Conservation (phyloP, 352 stramenopile genomes). For the Thalassiosira livingstoniorum region DNA sequence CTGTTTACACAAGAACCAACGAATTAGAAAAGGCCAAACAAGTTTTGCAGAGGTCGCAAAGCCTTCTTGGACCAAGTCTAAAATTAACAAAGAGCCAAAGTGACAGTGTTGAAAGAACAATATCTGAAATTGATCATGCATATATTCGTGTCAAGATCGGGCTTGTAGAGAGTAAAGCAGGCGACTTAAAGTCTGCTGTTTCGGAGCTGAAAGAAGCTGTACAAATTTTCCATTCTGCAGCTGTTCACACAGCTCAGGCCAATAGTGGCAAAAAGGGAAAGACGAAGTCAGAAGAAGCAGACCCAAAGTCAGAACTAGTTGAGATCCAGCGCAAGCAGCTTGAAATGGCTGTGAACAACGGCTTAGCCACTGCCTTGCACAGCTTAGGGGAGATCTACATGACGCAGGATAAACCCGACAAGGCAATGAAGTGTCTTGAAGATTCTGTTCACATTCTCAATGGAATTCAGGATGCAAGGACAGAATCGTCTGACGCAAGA, state of each 20-base stretch:
- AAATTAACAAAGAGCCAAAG: slow-evolving; percentile 24
- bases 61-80: slow-evolving; percentile 18
- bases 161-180: slow-evolving; percentile 38
- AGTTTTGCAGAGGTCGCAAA: slow-evolving; percentile 39
- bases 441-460: slow-evolving; percentile 59
- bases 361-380: slow-evolving; percentile 51
- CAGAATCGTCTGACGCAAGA: slow-evolving; percentile 37
- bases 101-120: slow-evolving; percentile 29
- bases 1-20: slow-evolving; percentile 45
- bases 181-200: slow-evolving; percentile 31
- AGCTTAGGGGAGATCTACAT: slow-evolving; percentile 49
- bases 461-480: slow-evolving; percentile 45
- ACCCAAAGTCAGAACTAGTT: background rate
- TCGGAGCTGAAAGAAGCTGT: slow-evolving; percentile 54
- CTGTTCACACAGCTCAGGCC: slow-evolving; percentile 14
- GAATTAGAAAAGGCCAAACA: slow-evolving; percentile 53
- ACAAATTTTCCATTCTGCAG: slow-evolving; percentile 44
- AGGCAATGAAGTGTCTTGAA: slow-evolving; percentile 64
- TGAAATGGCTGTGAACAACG: slow-evolving; percentile 49
- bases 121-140: slow-evolving; percentile 48
- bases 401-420: slow-evolving; percentile 37
- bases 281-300: background rate
- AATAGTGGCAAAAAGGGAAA: slow-evolving; percentile 23
- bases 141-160: slow-evolving; percentile 51
- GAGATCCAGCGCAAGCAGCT: slow-evolving; percentile 48